These are phyloP conservation scores for Talaromyces pinophilus DNA, from an alignment of 2,329 filamentous ascomycete species.

Conservation along the genomic window DNA sequence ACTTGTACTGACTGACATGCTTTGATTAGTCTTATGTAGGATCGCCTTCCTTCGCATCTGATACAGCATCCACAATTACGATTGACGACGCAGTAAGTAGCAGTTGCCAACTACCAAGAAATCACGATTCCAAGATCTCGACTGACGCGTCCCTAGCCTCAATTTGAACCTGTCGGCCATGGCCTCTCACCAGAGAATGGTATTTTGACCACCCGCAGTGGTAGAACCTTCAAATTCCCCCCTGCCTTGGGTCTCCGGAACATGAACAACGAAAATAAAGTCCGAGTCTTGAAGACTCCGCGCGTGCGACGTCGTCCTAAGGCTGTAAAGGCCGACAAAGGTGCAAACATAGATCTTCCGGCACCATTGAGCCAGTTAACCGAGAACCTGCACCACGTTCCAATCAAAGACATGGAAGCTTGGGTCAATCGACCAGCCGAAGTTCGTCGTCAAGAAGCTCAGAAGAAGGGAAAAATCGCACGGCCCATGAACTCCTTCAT, in stretches of 20 bases:
- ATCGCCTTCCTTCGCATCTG: conserved; percentile 13
- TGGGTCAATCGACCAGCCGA: conserved; percentile 74
- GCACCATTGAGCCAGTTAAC: conserved; percentile 29
- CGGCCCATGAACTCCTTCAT: conserved; percentile 98
- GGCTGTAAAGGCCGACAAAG: conserved; percentile 23
- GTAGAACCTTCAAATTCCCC: conserved; percentile 16
- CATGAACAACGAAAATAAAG: conserved; percentile 22
- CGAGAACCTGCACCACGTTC: conserved; percentile 45
- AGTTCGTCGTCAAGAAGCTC: conserved; percentile 66
- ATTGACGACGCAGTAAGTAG: conserved; percentile 17
- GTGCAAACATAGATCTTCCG: conserved; percentile 21
- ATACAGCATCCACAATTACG: not conserved
- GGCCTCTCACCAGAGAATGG: conserved; percentile 14
- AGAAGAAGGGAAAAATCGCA: conserved; percentile 76
- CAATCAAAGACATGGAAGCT: conserved; percentile 73
- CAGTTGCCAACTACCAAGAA: not conserved
- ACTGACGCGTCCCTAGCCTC: conserved; percentile 1
- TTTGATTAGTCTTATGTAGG: conserved; percentile 4
- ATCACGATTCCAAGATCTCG: not conserved
- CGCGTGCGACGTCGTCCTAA: conserved; percentile 27
- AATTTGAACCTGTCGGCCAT: conserved; percentile 2
- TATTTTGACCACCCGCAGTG: conserved; percentile 24
- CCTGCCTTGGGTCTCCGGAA: conserved; percentile 18
- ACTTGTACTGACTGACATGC: not conserved
- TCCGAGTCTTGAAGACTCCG: conserved; percentile 26